Evolutionary conservation across 2,329 filamentous ascomycete genomes (phyloP), one percentile per base, ranked within the genome.

Genomic region (Tolypocladium amazonense): DNA sequence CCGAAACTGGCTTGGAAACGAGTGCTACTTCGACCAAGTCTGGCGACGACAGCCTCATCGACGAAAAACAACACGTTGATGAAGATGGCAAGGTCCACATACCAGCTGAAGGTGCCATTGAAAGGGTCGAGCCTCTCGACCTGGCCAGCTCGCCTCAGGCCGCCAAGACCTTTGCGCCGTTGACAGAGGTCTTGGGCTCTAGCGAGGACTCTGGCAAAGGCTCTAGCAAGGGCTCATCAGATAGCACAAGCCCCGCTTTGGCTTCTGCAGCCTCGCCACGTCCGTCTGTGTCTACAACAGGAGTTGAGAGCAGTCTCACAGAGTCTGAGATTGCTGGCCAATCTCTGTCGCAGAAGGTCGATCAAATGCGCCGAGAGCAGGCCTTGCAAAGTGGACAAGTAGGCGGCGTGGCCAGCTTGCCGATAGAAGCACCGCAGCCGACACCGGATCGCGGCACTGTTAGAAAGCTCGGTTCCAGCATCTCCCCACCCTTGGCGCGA

Each of bases 401-500:
- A 45, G 59, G 60, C 15, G 59, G 57, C 9, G 23, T 53, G 8
- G 45, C n/a, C 25, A 18, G 14, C 9, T 39, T 25, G 14, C 43
- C 57, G 2, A n/a, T 61, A 18, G 68, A 70, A 30, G 61, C 71
- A 58, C 50, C 65, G 18, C 68, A 66, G 38, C 56, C 66, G 35
- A 63, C 62, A 18, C 59, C 66, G 3, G 76, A 79, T 14, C 73
- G 73, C n/a, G 68, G 67, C 8, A 62, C 75, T 38, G 71, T 76
- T 37, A 77, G 82, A 63, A 81, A 76, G 64, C 70, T 75, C 35
- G 78, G 78, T 39, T 67, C 74, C 58, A 75, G 69, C 50, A 71
- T 76, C 23, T 81, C 81, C 14, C 81, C 82, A 39, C 81, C 82
- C 4, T 77, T 85, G 66, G 69, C 79, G 55, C 78, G 82, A 56